phyloP scores from a whole-genome alignment of 2,329 filamentous ascomycete species.

The Furcasterigmium furcatum region DNA sequence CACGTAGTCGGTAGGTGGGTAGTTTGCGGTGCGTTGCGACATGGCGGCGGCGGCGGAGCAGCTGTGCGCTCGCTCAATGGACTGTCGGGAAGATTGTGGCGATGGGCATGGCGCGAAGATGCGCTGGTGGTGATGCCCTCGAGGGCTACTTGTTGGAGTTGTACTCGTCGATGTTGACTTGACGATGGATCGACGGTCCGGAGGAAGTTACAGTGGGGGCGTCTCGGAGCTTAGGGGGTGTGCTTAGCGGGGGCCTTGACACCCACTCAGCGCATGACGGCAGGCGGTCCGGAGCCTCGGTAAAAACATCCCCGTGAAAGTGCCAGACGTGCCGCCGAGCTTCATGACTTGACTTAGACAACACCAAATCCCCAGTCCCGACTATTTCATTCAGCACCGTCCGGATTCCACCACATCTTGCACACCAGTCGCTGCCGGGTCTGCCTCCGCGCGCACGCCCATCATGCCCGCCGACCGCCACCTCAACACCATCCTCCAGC shows the following conservation, averaged over 20 bases:
- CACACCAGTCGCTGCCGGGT: too few relatives aligned
- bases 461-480: slow-evolving; percentile 65
- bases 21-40: slow-evolving; percentile 11
- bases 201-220: not conserved
- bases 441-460: not conserved
- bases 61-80: not conserved
- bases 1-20: slow-evolving; percentile 51
- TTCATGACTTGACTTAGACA: too few relatives aligned
- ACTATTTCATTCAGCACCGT: not conserved
- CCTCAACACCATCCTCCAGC: slow-evolving; percentile 62
- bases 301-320: too few relatives aligned
- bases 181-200: not conserved
- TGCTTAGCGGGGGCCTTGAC: too few relatives aligned
- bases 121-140: not conserved
- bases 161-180: not conserved
- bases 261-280: too few relatives aligned
- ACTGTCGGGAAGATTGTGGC: not conserved
- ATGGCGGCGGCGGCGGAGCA: not conserved
- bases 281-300: too few relatives aligned
- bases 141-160: not conserved
- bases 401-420: not conserved
- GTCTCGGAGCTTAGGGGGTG: not conserved
- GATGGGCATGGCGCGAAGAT: not conserved
- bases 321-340: too few relatives aligned
- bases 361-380: too few relatives aligned